Base-by-base conservation (phyloP, 495 filamentous ascomycete species). In the Annulohypoxylon maeteangense region DNA sequence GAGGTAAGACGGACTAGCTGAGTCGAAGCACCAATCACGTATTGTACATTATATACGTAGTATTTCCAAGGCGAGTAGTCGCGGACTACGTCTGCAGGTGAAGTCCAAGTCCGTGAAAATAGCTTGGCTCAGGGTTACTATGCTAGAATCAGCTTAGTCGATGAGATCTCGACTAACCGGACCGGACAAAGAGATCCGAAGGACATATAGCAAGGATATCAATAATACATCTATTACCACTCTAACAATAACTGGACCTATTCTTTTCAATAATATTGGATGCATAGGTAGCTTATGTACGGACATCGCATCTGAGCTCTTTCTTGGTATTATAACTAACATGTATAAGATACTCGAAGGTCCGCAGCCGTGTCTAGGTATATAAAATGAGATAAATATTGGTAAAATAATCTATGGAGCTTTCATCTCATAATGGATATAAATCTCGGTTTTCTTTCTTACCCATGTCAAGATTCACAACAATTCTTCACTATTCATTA, bases 21-120 rank as follows among this genome's bases (percentile, higher is more conserved):
- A n/a, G 7, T 27, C 4, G n/a, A 27, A 38, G 20, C 18, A n/a
- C 57, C 44, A 66, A 58, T 66, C 63, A 42, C 27, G 4, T 8
- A 29, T 25, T 1, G 12, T 16, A 64, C 7, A 23, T 5, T 18
- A 5, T 5, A 10, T 18, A 54, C 23, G 20, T 44, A 18, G 36
- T 8, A 54, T 55, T 29, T 22, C 36, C 42, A 54, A 54, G 18
- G 32, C 47, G 11, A 54, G 18, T 23, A 60, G 36, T 27, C 29
- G 3, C 48, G 57, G 38, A 10, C n/a, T 20, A 18, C 38, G 7
- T 23, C 31, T 57, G 20, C 32, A 40, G 20, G 18, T 14, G 16
- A 45, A 36, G 1, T 6, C 55, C 47, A 12, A 20, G 7, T 16
- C 55, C 64, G 54, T 29, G 45, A 45, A 6, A 60, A 54, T 67